Base-by-base conservation (phyloP, 371 early-diverging fungal genomes). In the Apophysomyces elegans region DNA sequence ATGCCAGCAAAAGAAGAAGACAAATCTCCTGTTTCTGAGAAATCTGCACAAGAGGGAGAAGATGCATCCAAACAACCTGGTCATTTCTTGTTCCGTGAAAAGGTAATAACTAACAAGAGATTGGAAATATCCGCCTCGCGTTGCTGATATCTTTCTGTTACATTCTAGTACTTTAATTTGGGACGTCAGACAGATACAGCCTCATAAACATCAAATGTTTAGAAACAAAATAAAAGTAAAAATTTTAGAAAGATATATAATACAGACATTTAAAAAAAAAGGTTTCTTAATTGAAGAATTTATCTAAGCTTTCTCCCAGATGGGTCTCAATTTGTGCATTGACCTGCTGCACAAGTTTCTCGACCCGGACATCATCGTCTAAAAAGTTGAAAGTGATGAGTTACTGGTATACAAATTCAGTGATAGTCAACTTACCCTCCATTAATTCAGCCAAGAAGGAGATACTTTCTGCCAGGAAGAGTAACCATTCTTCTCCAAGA, bases 381-480 rank as follows among this genome's bases (percentile, higher is more conserved):
- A 57, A 14, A 37, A 36, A 35, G 46, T 58, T 46, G 38, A 26
- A 66, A 38, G 38, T 44, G 35, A 61, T 26, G 32, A 26, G 32
- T 26, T 26, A 26, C 2, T 26, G 32, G 2, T 26, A 44, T 45
- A 37, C 46, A 9, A 4, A 2, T 43, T 59, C 39, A 6, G 37
- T 37, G n/a, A 13, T 7, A 56, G 7, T 36, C 5, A 9, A 58
- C 58, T 63, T 63, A 63, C 77, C 91, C 75, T 98, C 99, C 92
- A 96, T 89, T 16, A 96, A 80, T 80, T 98, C 99, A 4, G 96
- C 96, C 72, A 98, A 73, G 81, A 91, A 93, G 2, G 99, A 96
- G 62, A 97, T 93, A 50, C 96, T 96, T 78, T 97, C 97, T 9
- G 98, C 96, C 78, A 98, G 82, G 68, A 93, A 84, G 38, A 92